Evolutionary conservation across 2,329 filamentous ascomycete genomes (phyloP).

Genomic region (Cladophialophora exuberans): DNA sequence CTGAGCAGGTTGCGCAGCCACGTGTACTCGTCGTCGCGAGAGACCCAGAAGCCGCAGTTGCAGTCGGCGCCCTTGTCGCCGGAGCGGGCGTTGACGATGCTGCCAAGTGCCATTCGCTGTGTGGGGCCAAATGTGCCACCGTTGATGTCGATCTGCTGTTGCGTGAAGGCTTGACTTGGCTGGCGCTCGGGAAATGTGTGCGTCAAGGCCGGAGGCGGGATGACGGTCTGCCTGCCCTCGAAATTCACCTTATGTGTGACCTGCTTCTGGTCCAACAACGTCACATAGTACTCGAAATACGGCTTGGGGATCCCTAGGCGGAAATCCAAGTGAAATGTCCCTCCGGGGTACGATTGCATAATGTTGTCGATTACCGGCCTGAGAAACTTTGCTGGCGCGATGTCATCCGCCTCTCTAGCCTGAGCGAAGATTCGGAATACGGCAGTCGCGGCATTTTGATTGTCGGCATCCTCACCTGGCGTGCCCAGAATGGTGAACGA

Average conservation of each 20-base stretch:
- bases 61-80: slow-evolving; percentile 42
- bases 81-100: slow-evolving; percentile 40
- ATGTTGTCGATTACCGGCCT: slow-evolving; percentile 42
- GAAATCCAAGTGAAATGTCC: slow-evolving; percentile 41
- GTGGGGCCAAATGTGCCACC: slow-evolving; percentile 39
- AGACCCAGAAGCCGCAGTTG: slow-evolving; percentile 44
- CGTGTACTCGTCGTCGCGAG: slow-evolving; percentile 36
- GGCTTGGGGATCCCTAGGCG: slow-evolving; percentile 42
- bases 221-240: slow-evolving; percentile 30
- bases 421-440: slow-evolving; percentile 51
- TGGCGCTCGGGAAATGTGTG: slow-evolving; percentile 34
- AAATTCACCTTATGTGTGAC: slow-evolving; percentile 38
- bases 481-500: slow-evolving; percentile 40
- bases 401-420: slow-evolving; percentile 44
- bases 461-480: slow-evolving; percentile 38
- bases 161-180: slow-evolving; percentile 30
- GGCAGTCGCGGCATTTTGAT: slow-evolving; percentile 48
- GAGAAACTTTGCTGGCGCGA: slow-evolving; percentile 40
- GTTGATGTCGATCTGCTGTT: slow-evolving; percentile 27
- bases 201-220: slow-evolving; percentile 33
- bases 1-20: slow-evolving; percentile 37
- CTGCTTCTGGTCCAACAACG: slow-evolving; percentile 33
- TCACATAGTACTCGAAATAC: slow-evolving; percentile 39
- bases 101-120: slow-evolving; percentile 37
- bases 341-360: slow-evolving; percentile 46